Percentiles rank a stretch among this genome's conserved stretches.
Conservation (phyloP, 2,329 filamentous ascomycete genomes). For the Phaeosphaeriaceae sp. region DNA sequence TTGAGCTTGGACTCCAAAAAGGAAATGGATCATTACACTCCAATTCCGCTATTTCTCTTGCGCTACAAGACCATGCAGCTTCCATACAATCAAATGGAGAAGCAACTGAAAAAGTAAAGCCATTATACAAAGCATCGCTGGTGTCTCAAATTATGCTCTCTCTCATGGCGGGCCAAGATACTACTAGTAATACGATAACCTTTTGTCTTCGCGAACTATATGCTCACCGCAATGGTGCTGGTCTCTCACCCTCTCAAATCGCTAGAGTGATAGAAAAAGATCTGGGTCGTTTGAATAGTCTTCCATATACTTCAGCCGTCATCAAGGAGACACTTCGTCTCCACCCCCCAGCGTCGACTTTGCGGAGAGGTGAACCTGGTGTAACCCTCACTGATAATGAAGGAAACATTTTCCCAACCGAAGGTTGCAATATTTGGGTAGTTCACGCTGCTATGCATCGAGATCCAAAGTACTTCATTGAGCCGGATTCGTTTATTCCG, state of each 20-base stretch:
- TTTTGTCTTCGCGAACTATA: constrained; percentile 16
- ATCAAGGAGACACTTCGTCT: background rate
- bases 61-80: background rate
- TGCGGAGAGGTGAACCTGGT: background rate
- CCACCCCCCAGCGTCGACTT: background rate
- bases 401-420: background rate
- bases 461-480: constrained; percentile 4
- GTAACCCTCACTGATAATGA: background rate
- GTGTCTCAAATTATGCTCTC: constrained; percentile 33
- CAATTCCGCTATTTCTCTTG: background rate
- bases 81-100: background rate
- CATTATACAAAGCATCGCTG: background rate
- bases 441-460: background rate
- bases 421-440: background rate
- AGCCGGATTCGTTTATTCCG: constrained; percentile 17
- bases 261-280: too few relatives aligned
- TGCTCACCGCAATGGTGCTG: too few relatives aligned
- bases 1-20: background rate
- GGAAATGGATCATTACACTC: too few relatives aligned
- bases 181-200: constrained; percentile 31
- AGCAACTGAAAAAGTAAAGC: background rate
- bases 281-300: too few relatives aligned
- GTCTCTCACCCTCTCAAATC: too few relatives aligned
- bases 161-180: constrained; percentile 41
- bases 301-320: background rate